Evolutionary conservation across 2,329 filamentous ascomycete species (phyloP), one percentile per base, ranked within the genome.

Genomic region (Cyphellophora attinorum): DNA sequence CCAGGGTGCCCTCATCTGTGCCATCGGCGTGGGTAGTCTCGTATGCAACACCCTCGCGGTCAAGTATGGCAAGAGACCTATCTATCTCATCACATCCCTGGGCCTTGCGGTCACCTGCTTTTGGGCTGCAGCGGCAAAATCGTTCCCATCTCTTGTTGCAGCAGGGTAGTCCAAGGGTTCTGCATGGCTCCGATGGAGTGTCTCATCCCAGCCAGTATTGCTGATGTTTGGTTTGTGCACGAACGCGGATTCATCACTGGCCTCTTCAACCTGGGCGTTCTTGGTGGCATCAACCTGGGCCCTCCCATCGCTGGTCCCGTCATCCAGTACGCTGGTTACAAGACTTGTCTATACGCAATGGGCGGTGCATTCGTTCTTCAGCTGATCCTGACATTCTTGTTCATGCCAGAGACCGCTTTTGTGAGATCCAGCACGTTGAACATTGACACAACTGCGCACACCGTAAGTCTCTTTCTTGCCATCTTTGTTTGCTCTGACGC

Each of bases 211-310:
- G 58, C 60, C 8, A 58, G 57, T 1, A 62, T 64, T 41, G 52
- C 53, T 2, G 61, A 63, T 48, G 51, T 63, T 12, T 63, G 57
- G 53, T 63, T 60, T 34, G 57, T 62, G 11, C 61, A 64, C 42
- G 59, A 64, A 39, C 51, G 61, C 34, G 61, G 61, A 0, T 57
- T 55, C 30, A 49, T 57, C 10, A 58, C 54, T 15, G 56, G 57
- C 8, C 52, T 64, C 4, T 64, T 62, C 42, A 61, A 62, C 36
- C 51, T 63, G 1, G 60, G 58, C 25, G 56, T 63, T 6, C 41
- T 62, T 18, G 60, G 58, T 15, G 60, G 60, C 8, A 61, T 63
- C 37, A 64, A 62, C 33, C 46, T 63, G 2, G 59, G 56, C 0
- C 51, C 56, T n/a, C 56, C 58, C 2, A 59, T 62, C 19, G 59